These are phyloP conservation scores for Fagus crenata DNA, from an alignment of 306 rosid species.

Conservation along the genomic window DNA sequence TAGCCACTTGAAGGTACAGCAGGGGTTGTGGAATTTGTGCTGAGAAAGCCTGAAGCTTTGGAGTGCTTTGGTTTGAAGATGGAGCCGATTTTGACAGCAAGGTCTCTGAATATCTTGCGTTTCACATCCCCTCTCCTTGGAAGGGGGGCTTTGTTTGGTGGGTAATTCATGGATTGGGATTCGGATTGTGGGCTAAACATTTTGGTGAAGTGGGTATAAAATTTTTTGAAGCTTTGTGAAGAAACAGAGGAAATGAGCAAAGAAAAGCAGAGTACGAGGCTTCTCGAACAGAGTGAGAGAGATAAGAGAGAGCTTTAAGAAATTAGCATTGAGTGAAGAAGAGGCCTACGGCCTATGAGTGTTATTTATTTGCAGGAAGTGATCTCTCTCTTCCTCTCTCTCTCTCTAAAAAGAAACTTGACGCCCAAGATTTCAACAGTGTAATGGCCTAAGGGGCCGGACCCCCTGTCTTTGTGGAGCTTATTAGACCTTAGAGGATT, in stretches of 20 bases:
- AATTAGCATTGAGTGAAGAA: neutral
- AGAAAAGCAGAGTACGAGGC: neutral
- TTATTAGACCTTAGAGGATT: too few species aligned
- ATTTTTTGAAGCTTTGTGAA: neutral
- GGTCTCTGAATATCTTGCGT: slow-evolving; percentile 22
- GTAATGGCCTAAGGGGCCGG: too few species aligned
- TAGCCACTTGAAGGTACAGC: slow-evolving; percentile 20
- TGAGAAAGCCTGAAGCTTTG: slow-evolving; percentile 23
- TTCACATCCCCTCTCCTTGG: slow-evolving; percentile 47
- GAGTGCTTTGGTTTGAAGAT: neutral
- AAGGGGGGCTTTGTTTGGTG: neutral
- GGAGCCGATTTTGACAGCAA: slow-evolving; percentile 7
- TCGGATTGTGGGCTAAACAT: neutral
- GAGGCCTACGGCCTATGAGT: neutral
- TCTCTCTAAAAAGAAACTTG: too few species aligned
- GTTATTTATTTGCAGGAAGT: too few species aligned
- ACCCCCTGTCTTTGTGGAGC: too few species aligned
- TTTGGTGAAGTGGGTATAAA: neutral
- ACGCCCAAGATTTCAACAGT: too few species aligned
- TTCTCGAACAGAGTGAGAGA: neutral
- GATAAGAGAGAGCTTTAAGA: too few species aligned
- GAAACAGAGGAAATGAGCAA: neutral
- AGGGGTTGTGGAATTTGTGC: slow-evolving; percentile 29
- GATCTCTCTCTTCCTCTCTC: too few species aligned
- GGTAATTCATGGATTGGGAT: too few species aligned